These are phyloP conservation scores for Coleophoma cylindrospora DNA, from an alignment of 2,329 filamentous ascomycete species.

Conservation along the genomic window DNA sequence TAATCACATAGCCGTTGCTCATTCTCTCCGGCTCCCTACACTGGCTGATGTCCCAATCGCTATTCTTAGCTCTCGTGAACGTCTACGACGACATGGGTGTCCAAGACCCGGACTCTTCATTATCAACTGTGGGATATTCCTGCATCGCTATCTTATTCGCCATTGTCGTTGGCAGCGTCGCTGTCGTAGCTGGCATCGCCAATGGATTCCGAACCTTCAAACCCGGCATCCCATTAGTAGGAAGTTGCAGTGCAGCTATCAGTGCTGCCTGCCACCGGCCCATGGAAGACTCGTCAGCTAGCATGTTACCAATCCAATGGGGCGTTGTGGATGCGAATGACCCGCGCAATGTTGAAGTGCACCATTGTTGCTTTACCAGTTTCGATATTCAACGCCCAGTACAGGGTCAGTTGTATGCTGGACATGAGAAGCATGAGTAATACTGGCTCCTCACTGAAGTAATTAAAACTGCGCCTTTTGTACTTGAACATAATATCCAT, in stretches of 20 bases:
- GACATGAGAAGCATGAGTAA: not conserved
- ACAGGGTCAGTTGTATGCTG: constrained; percentile 2
- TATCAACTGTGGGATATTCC: constrained; percentile 5
- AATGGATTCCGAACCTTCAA: constrained; percentile 2
- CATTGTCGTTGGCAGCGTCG: constrained; percentile 2
- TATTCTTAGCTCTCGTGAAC: constrained; percentile 4
- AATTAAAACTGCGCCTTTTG: no score
- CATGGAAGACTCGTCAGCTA: not conserved
- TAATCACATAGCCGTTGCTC: constrained; percentile 1
- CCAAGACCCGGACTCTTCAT: not conserved
- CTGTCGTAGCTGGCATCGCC: constrained; percentile 1
- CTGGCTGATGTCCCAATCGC: constrained; percentile 29
- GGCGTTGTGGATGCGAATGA: constrained; percentile 1
- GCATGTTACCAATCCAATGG: constrained; percentile 3
- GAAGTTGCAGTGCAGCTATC: constrained; percentile 6
- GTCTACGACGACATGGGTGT: constrained; percentile 1
- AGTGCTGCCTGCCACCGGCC: constrained; percentile 7
- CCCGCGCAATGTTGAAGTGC: not conserved
- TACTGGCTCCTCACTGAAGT: no score
- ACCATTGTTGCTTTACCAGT: constrained; percentile 6
- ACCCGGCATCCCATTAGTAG: constrained; percentile 4
- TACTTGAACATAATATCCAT: no score
- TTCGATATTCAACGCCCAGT: constrained; percentile 1
- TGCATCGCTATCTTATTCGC: constrained; percentile 5
- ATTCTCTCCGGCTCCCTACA: constrained; percentile 14